Evolutionary conservation across 805 yeast species (phyloP).

Genomic region (Wickerhamiella azymoides): DNA sequence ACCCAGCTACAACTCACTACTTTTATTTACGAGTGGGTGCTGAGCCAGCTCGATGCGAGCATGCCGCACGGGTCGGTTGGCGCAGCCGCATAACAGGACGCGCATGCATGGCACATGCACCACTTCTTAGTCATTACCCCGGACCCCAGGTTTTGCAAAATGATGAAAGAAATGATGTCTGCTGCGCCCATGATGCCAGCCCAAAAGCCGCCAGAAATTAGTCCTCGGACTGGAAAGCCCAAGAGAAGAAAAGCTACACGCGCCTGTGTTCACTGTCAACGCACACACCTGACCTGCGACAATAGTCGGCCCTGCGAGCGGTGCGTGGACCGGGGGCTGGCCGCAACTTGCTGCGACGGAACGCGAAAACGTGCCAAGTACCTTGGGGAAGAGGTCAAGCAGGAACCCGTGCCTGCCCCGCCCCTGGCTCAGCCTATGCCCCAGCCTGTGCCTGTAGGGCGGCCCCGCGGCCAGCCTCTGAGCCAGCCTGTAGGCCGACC

Average conservation of each 20-base stretch:
- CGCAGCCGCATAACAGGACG: no score
- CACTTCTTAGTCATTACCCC: not conserved
- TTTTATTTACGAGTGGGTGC: no score
- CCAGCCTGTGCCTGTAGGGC: no score
- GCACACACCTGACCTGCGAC: slow-evolving; percentile 88
- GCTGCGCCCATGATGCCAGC: not conserved
- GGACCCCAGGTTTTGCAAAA: not conserved
- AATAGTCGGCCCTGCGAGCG: slow-evolving; percentile 68
- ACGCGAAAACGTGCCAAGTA: slow-evolving; percentile 81
- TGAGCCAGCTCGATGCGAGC: no score
- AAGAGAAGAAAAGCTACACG: slow-evolving; percentile 57
- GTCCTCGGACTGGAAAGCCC: slow-evolving; percentile 26
- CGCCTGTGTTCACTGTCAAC: slow-evolving; percentile 85
- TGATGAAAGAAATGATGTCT: not conserved
- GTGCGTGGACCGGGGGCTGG: slow-evolving; percentile 57
- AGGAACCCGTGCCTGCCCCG: not conserved
- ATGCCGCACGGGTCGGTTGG: no score
- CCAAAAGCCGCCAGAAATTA: slow-evolving; percentile 4
- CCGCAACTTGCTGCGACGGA: slow-evolving; percentile 69
- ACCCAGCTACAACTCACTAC: no score
- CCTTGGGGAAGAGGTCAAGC: slow-evolving; percentile 36
- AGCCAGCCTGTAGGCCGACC: no score
- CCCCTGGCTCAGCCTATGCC: no score
- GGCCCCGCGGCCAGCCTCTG: no score
- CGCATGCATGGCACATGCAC: not conserved